These are phyloP conservation scores for Alternaria conjuncta DNA, from an alignment of 2,329 filamentous ascomycete genomes.

Conservation along the genomic window DNA sequence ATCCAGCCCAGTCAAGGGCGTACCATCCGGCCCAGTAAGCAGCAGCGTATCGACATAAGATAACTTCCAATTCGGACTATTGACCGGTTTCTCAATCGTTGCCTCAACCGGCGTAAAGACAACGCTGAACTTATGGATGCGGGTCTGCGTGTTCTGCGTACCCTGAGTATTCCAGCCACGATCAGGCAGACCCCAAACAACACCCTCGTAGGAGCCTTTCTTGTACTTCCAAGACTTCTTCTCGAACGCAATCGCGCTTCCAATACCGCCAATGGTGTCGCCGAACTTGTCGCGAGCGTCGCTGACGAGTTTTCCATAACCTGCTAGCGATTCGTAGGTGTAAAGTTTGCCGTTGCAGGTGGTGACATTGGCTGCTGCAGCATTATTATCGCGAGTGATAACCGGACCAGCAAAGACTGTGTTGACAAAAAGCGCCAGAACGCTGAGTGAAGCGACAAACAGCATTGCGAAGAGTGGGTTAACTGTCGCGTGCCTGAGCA, in stretches of 20 bases:
- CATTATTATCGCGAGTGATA: neutral
- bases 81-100: slow-evolving; percentile 59
- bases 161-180: slow-evolving; percentile 76
- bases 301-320: slow-evolving; percentile 67
- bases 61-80: slow-evolving; percentile 67
- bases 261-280: slow-evolving; percentile 72
- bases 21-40: slow-evolving; percentile 67
- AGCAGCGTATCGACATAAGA: slow-evolving; percentile 70
- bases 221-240: slow-evolving; percentile 62
- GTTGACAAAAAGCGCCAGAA: slow-evolving; percentile 25
- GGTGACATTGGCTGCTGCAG: slow-evolving; percentile 39
- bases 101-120: slow-evolving; percentile 63
- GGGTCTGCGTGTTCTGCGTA: slow-evolving; percentile 70
- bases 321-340: slow-evolving; percentile 70
- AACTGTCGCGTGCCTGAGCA: slow-evolving; percentile 22
- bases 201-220: slow-evolving; percentile 62
- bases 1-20: slow-evolving; percentile 59
- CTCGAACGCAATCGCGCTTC: slow-evolving; percentile 70
- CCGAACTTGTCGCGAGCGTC: slow-evolving; percentile 70
- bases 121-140: slow-evolving; percentile 72
- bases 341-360: slow-evolving; percentile 68
- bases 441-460: slow-evolving; percentile 16
- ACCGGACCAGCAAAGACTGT: slow-evolving; percentile 27
- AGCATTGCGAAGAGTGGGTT: slow-evolving; percentile 23
- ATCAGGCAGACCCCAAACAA: slow-evolving; percentile 69